A percentile compares a stretch with the other conserved stretches of the same genome.
These are phyloP conservation scores for Groenewaldozyma tartarivorans DNA, from an alignment of 805 yeast species.

Conservation along the genomic window DNA sequence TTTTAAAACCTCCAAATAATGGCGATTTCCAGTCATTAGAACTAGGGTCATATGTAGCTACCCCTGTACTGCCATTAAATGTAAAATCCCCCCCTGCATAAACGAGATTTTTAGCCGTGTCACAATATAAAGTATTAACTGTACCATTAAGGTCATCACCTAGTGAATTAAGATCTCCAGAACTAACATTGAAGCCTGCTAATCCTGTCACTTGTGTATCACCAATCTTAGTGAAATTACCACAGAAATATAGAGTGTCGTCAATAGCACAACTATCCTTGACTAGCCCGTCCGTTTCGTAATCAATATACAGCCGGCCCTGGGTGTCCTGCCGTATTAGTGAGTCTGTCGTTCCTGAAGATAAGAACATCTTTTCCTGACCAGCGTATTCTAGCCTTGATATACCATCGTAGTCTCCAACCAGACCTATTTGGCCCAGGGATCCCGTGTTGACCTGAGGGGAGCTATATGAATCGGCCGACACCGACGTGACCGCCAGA, in stretches of 20 bases:
- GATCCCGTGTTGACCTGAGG: slow-evolving; percentile 17
- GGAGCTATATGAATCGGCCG: slow-evolving; percentile 10
- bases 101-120: slow-evolving; percentile 37
- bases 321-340: slow-evolving; percentile 20
- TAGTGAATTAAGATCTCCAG: slow-evolving; percentile 19
- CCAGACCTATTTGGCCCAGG: slow-evolving; percentile 25
- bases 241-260: slow-evolving; percentile 19
- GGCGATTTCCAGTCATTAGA: slow-evolving; percentile 35
- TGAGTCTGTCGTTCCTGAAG: slow-evolving; percentile 11
- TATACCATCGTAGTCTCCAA: slow-evolving; percentile 32
- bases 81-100: slow-evolving; percentile 77
- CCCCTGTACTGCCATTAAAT: slow-evolving; percentile 41
- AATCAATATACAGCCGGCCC: slow-evolving; percentile 7
- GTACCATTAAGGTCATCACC: slow-evolving; percentile 25
- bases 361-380: slow-evolving; percentile 25
- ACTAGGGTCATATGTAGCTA: slow-evolving; percentile 51
- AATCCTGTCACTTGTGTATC: slow-evolving; percentile 13
- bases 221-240: slow-evolving; percentile 24
- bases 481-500: too few relatives aligned
- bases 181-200: slow-evolving; percentile 19
- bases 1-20: slow-evolving; percentile 71
- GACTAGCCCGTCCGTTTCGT: slow-evolving; percentile 15
- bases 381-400: slow-evolving; percentile 29
- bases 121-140: slow-evolving; percentile 41
- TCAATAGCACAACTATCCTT: slow-evolving; percentile 16